Evolutionary conservation across 305 asterid species (phyloP), one percentile per base, ranked within the genome.

Genomic region (Withania somnifera): DNA sequence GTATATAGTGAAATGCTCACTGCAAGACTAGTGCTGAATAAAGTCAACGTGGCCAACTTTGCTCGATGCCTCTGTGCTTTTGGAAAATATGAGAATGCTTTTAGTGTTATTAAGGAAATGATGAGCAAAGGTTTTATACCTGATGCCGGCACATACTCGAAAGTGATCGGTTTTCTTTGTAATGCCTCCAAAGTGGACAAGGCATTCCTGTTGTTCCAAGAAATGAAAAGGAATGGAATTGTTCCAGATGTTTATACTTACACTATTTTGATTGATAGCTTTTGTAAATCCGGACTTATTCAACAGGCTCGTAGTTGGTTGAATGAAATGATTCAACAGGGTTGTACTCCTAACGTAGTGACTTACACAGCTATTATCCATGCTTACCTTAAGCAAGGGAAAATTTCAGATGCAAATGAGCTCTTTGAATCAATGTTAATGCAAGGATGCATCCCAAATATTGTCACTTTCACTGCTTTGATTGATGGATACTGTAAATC

Each of bases 401-500:
- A 89, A 82, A 89, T 92, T 52, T 88, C 88, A 4, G 86, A 89
- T 57, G 99, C 98, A n/a, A 90, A 93, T 63, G 88, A 88, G 88
- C 85, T 95, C 38, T 93, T 94, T 82, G 97, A 93, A 87, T 73
- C 87, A 88, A 94, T 95, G 99, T 45, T 93, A 81, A 84, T 89
- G 15, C 90, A 92, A 85, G 94, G 93, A 60, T 95, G 98, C 84
- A 68, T 85, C 28, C 99, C 99, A 34, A 94, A 95, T 85, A 89
- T 93, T 45, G 97, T 95, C 84, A 94, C 95, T 11, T 93, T 92
- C 84, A 88, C 92, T 85, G 99, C 97, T 79, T 86, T 95, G 88
- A 95, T 95, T 54, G 99, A 95, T 86, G 99, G 99, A 63, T 90
- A 84, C 85, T 92, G 99, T 89, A 95, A 95, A 90, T 93, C 93